Evolutionary conservation across 2,329 filamentous ascomycete species (phyloP).

Genomic region (Colletotrichum sp.): DNA sequence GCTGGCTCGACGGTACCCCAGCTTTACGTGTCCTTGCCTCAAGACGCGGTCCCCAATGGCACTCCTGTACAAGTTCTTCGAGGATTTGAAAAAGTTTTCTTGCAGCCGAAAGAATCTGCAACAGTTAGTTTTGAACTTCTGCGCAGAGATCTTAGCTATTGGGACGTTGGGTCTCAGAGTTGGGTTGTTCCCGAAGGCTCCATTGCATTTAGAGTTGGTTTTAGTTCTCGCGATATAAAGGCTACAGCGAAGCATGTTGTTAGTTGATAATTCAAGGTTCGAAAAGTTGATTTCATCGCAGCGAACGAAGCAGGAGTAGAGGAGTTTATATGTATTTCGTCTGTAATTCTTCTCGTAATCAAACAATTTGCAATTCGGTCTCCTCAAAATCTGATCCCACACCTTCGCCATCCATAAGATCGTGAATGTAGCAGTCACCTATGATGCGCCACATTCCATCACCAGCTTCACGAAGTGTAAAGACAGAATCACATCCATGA

Average conservation of each 20-base stretch:
- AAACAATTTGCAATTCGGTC: background rate
- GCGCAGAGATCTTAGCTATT: constrained; percentile 69
- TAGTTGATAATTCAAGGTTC: background rate
- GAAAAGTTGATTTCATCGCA: rapidly evolving
- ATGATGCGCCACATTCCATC: background rate
- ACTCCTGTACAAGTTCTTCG: constrained; percentile 63
- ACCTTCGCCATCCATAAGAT: background rate
- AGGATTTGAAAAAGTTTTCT: constrained; percentile 66
- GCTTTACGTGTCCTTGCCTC: constrained; percentile 55
- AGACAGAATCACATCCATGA: background rate
- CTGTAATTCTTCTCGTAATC: background rate
- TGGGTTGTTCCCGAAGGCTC: constrained; percentile 59
- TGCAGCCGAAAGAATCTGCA: constrained; percentile 51
- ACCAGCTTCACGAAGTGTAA: background rate
- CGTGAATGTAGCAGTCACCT: background rate
- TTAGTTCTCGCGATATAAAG: constrained; percentile 10
- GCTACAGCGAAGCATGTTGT: background rate
- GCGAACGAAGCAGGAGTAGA: background rate
- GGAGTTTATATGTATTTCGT: background rate
- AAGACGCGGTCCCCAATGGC: constrained; percentile 20
- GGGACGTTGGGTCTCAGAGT: constrained; percentile 63
- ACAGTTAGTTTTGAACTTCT: constrained; percentile 59
- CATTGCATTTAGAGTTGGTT: constrained; percentile 46
- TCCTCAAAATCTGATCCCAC: background rate
- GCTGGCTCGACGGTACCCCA: constrained; percentile 71